Conservation (phyloP, 75 land plant species). For the Cunninghamia lanceolata region DNA sequence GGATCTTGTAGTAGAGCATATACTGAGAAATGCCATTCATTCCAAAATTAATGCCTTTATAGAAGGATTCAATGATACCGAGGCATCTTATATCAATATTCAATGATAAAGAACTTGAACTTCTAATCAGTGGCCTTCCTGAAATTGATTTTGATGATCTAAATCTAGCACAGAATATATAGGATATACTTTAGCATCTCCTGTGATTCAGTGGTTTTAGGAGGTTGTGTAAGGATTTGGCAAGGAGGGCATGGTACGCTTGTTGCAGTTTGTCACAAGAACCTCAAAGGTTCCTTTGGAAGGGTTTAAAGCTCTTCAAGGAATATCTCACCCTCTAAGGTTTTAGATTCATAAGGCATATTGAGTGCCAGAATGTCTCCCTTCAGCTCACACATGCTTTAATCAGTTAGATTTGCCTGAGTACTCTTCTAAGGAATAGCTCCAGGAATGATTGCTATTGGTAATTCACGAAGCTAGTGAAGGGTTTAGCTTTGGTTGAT, state of each 20-base stretch:
- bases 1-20: constrained; percentile 65
- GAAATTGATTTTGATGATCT: too few relatives aligned
- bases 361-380: constrained; percentile 85
- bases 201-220: constrained; percentile 80
- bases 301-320: constrained; percentile 92
- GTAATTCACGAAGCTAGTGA: too few relatives aligned
- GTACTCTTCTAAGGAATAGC: constrained; percentile 82
- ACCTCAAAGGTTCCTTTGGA: constrained; percentile 98
- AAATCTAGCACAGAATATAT: too few relatives aligned
- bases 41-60: constrained; percentile 53
- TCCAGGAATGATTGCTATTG: constrained; percentile 79
- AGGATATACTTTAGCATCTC: constrained; percentile 38
- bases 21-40: constrained; percentile 62
- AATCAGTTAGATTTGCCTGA: constrained; percentile 96
- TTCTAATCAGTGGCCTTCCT: too few relatives aligned
- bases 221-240: too few relatives aligned
- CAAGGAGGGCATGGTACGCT: too few relatives aligned
- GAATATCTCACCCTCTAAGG: constrained; percentile 91
- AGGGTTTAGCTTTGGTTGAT: constrained; percentile 96
- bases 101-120: too few relatives aligned
- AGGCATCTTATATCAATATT: too few relatives aligned
- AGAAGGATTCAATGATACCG: too few relatives aligned
- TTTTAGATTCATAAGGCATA: constrained; percentile 99
- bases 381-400: too few relatives aligned
- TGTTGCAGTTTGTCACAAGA: too few relatives aligned